Evolutionary conservation across 208 protist species (phyloP).

Genomic region (Leishmania braziliensis): DNA sequence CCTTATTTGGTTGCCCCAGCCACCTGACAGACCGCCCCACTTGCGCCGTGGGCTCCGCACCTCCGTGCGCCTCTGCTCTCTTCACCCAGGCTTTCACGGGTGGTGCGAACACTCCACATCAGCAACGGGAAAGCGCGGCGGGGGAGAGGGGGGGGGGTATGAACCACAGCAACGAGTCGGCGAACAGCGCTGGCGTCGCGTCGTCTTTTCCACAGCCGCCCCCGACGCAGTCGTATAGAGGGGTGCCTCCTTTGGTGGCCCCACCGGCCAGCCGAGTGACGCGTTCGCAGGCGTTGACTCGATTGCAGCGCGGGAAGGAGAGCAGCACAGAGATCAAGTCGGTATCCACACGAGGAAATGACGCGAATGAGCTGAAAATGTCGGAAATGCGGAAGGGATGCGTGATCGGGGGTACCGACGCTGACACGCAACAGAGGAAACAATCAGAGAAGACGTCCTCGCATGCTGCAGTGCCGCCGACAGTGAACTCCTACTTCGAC

Average conservation of each 20-base stretch:
- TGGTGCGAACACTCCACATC: not conserved
- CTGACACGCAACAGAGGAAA: not conserved
- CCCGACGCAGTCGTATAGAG: not conserved
- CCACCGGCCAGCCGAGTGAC: not conserved
- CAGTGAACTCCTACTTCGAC: not conserved
- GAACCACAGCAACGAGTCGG: not conserved
- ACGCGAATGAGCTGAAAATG: not conserved
- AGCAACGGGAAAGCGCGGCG: not conserved
- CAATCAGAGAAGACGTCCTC: not conserved
- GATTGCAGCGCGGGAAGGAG: not conserved
- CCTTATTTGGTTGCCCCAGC: not conserved
- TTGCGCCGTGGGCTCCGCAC: not conserved
- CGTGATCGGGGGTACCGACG: not conserved
- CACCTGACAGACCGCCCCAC: not conserved
- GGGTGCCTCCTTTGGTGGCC: not conserved
- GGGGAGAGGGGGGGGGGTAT: not conserved
- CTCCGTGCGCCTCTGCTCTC: not conserved
- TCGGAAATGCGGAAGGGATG: not conserved
- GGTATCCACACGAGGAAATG: not conserved
- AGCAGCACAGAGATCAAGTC: not conserved
- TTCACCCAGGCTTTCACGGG: not conserved
- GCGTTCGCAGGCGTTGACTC: constrained; percentile 2
- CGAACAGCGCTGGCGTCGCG: not conserved
- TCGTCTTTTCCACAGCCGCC: not conserved
- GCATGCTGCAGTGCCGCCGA: not conserved